Percentiles rank a stretch among this genome's conserved stretches.
Conservation (phyloP, 768 basidiomycete species). For the Polyporus arcularius region DNA sequence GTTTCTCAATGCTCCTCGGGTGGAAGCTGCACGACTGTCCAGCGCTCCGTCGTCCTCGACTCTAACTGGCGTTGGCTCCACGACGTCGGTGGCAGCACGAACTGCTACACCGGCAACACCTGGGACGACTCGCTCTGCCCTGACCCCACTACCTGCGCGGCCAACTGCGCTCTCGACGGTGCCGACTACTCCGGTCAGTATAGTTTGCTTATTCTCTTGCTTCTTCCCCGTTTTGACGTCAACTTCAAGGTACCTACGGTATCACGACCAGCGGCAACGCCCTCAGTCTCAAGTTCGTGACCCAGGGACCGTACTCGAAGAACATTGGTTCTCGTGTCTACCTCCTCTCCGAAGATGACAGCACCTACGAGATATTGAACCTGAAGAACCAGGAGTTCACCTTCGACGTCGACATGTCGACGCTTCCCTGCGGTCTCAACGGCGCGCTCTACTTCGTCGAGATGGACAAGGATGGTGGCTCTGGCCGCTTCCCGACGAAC, state of each 20-base stretch:
- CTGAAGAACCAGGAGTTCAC: slow-evolving; percentile 57
- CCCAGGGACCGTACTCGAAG: slow-evolving; percentile 22
- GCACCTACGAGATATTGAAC: slow-evolving; percentile 49
- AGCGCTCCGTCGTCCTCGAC: slow-evolving; percentile 47
- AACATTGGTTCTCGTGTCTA: slow-evolving; percentile 45
- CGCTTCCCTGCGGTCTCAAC: slow-evolving; percentile 59
- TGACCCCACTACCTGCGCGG: slow-evolving; percentile 47
- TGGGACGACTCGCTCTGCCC: slow-evolving; percentile 57
- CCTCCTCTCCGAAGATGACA: slow-evolving; percentile 45
- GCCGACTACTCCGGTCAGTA: slow-evolving; percentile 31
- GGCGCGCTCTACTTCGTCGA: slow-evolving; percentile 60
- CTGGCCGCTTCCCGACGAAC: slow-evolving; percentile 48
- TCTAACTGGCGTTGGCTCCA: slow-evolving; percentile 55
- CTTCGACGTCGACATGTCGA: slow-evolving; percentile 60
- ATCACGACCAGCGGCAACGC: slow-evolving; percentile 34
- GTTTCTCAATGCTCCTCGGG: slow-evolving; percentile 48
- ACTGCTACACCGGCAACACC: slow-evolving; percentile 56
- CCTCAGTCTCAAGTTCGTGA: slow-evolving; percentile 36
- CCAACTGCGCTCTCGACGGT: slow-evolving; percentile 36
- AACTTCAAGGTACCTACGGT: slow-evolving; percentile 29
- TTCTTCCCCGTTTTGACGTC: not conserved
- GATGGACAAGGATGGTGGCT: slow-evolving; percentile 60
- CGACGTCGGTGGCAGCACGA: slow-evolving; percentile 35
- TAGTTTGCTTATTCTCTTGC: not conserved
- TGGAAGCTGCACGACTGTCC: slow-evolving; percentile 42